Evolutionary conservation across 1,284 basidiomycete species (phyloP), one percentile per base, ranked within the genome.

Genomic region (Trametes sp.): DNA sequence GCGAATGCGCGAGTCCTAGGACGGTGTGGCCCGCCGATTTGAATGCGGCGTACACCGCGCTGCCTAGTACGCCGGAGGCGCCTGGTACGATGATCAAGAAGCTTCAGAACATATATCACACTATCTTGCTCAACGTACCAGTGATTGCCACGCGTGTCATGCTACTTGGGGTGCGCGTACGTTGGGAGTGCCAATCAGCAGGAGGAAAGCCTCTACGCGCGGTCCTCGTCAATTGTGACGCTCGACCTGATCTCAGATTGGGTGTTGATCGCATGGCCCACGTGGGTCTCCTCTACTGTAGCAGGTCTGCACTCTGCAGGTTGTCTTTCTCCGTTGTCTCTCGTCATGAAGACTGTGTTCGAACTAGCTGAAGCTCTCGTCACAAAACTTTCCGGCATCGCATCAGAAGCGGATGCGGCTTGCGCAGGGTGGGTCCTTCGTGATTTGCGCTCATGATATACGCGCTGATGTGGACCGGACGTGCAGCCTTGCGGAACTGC

Each of bases 41-140:
- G 78, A 92, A 92, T 6, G 89, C 87, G 38, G 78, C 73, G 71
- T 84, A 84, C 7, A 93, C 82, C 6, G 89, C 88, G 11, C 84
- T 80, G 13, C 92, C 92, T 11, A 94, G 82, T 16, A 94, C 82
- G 35, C 92, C 92, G 38, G 92, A 93, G 64, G 92, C 92, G 65
- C 92, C 92, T 91, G 72, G 1, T 9, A 28, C 31, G 28, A 14
- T 35, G 4, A 29, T n/a, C 13, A 21, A 48, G 2, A 11, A 7
- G n/a, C n/a, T 38, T 23, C 13, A n/a, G 33, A 2, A 9, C 24
- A 2, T 24, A 0, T 48, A 16, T 7, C 4, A 4, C 6, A 26
- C 38, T 21, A 6, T 45, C 8, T 14, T 33, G 29, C 26, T 9
- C 8, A 2, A 57, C 72, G 65, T 72, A 78, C 86, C 86, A 76